Percentiles rank a stretch among this genome's conserved stretches.
Conservation (phyloP, 2,329 filamentous ascomycete genomes). For the Penicillium nordicum region DNA sequence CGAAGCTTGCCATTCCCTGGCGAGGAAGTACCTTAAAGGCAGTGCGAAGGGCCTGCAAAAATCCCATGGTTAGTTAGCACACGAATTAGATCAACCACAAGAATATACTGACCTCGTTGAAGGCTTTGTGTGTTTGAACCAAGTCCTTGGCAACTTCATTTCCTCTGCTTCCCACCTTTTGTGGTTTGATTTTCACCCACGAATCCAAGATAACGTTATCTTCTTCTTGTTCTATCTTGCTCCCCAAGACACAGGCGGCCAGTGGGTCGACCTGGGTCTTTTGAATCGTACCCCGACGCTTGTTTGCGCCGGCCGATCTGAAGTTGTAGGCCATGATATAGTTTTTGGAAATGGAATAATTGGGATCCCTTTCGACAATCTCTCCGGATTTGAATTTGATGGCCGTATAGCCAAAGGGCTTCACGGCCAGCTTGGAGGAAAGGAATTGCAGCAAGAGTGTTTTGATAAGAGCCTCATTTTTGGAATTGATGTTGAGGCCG, state of each 20-base stretch:
- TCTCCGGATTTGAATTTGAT: not conserved
- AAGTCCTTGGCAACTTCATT: not conserved
- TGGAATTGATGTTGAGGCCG: conserved; percentile 46
- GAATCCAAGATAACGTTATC: not conserved
- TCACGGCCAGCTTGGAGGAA: conserved; percentile 45
- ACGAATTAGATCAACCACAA: not conserved
- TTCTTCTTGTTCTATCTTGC: not conserved
- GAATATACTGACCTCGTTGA: not conserved
- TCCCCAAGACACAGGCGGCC: not conserved
- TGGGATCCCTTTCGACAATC: not conserved
- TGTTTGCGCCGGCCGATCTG: not conserved
- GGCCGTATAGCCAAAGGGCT: not conserved
- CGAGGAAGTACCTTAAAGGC: not conserved
- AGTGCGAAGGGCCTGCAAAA: not conserved
- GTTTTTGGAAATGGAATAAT: not conserved
- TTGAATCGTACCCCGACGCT: not conserved
- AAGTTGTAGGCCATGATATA: not conserved
- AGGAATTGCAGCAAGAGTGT: conserved; percentile 46
- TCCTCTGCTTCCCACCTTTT: not conserved
- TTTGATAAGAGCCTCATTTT: conserved; percentile 45
- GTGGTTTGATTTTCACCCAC: not conserved
- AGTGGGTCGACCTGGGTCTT: not conserved
- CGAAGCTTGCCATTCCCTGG: not conserved
- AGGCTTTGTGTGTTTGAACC: not conserved
- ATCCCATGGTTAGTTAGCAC: not conserved